Base-by-base conservation (phyloP, 1,139 yeast genomes). In the Schwanniomyces etchellsii region DNA sequence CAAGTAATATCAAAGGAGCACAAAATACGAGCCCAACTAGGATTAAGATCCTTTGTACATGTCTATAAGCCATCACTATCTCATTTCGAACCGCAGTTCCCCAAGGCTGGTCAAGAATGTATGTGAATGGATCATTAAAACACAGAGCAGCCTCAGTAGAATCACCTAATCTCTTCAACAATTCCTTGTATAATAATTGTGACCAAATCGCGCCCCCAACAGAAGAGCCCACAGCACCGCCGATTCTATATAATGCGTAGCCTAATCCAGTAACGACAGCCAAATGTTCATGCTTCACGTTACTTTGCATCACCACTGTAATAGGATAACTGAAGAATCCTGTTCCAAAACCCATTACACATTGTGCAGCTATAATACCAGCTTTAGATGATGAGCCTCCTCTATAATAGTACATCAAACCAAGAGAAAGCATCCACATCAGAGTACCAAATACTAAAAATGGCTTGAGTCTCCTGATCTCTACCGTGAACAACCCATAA, bases 171-270 rank as follows among this genome's bases (percentile, higher is more conserved):
- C 17, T 20, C 9, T 20, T 15, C 14, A 12, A 7, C 20, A 51
- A 36, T 15, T 41, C 33, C 10, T 31, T 20, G 30, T 45, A 52
- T 38, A 59, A 47, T 5, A 39, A 39, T 35, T 57, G 60, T 14
- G 64, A 47, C 69, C 69, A 62, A 16, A 62, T 48, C 14, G 67
- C 68, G 33, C 65, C 67, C 5, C 64, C 54, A 24, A 61, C 51
- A 14, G 65, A 48, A 14, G 54, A 40, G 11, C 65, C 66, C 29
- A 57, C 47, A 6, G 66, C 64, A 23, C 51, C 46, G 26, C 68
- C 69, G 31, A 62, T 47, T 40, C 64, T 47, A 45, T 57, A 61
- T 14, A 52, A 42, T 4, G 64, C 52, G 35, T 55, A 56, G 30
- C 57, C 50, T 27, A 57, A 47, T 3, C 64, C 52, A 22, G 56